These are phyloP conservation scores for Colletotrichum simmondsii DNA, from an alignment of 2,329 filamentous ascomycete species.

Conservation along the genomic window DNA sequence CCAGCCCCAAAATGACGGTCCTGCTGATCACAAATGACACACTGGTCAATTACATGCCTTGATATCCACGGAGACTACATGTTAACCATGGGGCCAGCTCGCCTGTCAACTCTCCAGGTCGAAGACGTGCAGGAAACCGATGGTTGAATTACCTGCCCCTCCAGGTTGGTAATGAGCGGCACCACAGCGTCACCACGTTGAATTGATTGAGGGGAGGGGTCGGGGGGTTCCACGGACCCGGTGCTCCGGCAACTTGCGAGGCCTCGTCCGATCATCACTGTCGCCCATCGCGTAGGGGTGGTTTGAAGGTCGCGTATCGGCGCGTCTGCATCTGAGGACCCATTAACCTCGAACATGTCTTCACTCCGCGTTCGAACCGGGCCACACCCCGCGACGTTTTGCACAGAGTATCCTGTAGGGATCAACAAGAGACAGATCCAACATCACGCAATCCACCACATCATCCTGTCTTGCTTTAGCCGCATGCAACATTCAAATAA, in stretches of 20 bases:
- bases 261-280: slow-evolving; percentile 16
- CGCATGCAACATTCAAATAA: slow-evolving; percentile 6
- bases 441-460: slow-evolving; percentile 15
- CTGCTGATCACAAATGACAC: slow-evolving; percentile 7
- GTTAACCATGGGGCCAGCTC: neutral
- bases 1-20: neutral
- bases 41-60: slow-evolving; percentile 1
- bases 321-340: slow-evolving; percentile 13
- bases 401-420: neutral
- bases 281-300: slow-evolving; percentile 24
- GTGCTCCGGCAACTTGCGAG: slow-evolving; percentile 14
- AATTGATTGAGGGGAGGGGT: slow-evolving; percentile 1
- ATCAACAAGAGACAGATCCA: neutral
- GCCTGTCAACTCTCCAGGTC: neutral
- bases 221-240: slow-evolving; percentile 26
- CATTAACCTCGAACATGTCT: slow-evolving; percentile 13
- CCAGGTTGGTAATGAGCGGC: neutral
- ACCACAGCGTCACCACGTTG: slow-evolving; percentile 9
- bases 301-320: slow-evolving; percentile 26
- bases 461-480: slow-evolving; percentile 26
- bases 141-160: slow-evolving; percentile 5
- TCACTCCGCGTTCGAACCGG: slow-evolving; percentile 5
- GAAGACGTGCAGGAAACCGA: slow-evolving; percentile 22
- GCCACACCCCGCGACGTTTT: neutral
- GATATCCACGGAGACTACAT: neutral